Evolutionary conservation across 2,329 filamentous ascomycete genomes (phyloP).

Genomic region (Penicillium sp.): DNA sequence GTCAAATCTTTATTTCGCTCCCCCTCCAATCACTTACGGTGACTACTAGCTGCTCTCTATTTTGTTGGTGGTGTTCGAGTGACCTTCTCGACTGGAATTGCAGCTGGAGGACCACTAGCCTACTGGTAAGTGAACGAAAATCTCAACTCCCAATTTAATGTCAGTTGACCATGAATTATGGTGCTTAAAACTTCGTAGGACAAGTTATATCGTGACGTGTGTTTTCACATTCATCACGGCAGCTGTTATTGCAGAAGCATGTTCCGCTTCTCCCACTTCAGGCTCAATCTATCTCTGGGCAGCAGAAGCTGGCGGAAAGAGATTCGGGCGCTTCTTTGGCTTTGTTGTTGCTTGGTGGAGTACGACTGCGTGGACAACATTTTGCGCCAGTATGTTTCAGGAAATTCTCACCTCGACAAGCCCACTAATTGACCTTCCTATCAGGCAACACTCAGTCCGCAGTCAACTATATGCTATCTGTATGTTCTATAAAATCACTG

Average conservation of each 20-base stretch:
- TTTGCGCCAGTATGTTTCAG: not conserved
- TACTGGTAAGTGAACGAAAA: not conserved
- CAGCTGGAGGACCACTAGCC: not conserved
- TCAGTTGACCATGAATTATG: not conserved
- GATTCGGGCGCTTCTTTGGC: not conserved
- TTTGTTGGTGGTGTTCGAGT: not conserved
- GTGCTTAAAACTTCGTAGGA: not conserved
- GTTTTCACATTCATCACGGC: not conserved
- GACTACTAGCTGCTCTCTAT: not conserved
- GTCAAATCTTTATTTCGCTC: too few species aligned
- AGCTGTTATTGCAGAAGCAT: not conserved
- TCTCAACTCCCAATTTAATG: not conserved
- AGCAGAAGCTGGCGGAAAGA: not conserved
- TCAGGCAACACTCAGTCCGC: not conserved
- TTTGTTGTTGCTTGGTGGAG: not conserved
- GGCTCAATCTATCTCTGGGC: not conserved
- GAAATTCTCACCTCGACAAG: not conserved
- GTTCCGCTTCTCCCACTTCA: not conserved
- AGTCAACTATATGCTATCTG: not conserved
- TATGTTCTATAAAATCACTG: not conserved
- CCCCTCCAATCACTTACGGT: not conserved
- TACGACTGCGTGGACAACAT: not conserved
- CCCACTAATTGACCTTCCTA: not conserved
- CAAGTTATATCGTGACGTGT: not conserved
- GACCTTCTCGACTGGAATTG: not conserved